Base-by-base conservation (phyloP, 768 basidiomycete species). In the Stropharia rugosoannulata region DNA sequence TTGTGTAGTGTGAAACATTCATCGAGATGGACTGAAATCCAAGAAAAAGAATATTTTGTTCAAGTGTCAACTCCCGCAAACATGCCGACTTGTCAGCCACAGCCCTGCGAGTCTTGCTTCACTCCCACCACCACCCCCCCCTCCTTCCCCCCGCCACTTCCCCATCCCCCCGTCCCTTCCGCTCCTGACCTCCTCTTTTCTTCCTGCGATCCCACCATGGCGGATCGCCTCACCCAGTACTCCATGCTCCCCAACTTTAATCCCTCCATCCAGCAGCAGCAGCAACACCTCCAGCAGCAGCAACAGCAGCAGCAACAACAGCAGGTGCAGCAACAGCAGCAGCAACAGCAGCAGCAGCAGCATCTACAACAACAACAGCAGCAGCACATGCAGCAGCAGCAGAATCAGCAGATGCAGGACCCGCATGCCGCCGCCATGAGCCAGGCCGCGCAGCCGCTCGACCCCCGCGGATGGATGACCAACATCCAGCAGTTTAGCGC, bases 171-270 rank as follows among this genome's bases (percentile, higher is more conserved):
- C 52, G 64, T 49, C 63, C 53, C 60, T 59, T 54, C 51, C 62
- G 58, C 59, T 64, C 59, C 56, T 65, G 61, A 51, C 56, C 61
- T 29, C 55, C 43, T 47, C 19, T 40, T 19, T 18, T 44, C n/a
- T 7, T 54, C 50, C 44, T 48, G 25, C 42, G 52, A 57, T 59
- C 68, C 72, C 72, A 74, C 73, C 68, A 85, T 85, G 85, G 83
- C 85, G 67, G 84, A 87, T 80, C 82, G 80, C 69, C 66, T 76
- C 49, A 66, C 76, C 64, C 77, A 75, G 70, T 85, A 83, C 68
- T 59, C 75, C 62, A 82, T 86, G 79, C 70, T 82, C 43, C 70
- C 81, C 56, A 76, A 72, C 68, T 80, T 83, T 69, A 74, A 73
- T 55, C 69, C 73, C 54, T 71, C 60, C 55, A 68, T 80, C 62